These are phyloP conservation scores for Barnettozyma vustinii DNA, from an alignment of 805 yeast genomes.

Conservation along the genomic window DNA sequence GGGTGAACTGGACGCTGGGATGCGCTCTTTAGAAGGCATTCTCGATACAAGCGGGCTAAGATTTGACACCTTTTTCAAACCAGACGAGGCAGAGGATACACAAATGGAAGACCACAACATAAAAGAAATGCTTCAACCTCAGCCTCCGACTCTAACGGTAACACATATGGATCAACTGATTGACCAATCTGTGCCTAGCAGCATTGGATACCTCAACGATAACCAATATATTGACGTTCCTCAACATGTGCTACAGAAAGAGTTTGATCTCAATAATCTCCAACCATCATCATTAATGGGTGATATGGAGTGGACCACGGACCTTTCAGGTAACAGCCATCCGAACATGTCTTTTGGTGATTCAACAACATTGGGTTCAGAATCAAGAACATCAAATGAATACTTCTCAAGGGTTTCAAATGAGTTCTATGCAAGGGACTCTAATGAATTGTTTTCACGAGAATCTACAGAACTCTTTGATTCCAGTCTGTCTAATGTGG, in stretches of 20 bases:
- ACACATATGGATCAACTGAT: background rate
- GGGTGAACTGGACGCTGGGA: background rate
- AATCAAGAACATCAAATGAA: slow-evolving; percentile 28
- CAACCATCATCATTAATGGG: background rate
- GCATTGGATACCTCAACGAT: slow-evolving; percentile 1
- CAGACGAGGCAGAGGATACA: background rate
- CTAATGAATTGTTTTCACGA: slow-evolving; percentile 7
- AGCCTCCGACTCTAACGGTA: background rate
- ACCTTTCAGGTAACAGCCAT: slow-evolving; percentile 5
- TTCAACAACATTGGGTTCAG: slow-evolving; percentile 20
- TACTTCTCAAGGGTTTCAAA: slow-evolving; percentile 30
- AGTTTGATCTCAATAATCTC: background rate
- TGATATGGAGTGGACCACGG: slow-evolving; percentile 12
- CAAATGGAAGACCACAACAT: background rate
- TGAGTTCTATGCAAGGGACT: slow-evolving; percentile 40
- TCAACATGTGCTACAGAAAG: background rate
- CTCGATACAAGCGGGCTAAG: background rate
- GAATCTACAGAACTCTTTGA: slow-evolving; percentile 13
- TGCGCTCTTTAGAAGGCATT: background rate
- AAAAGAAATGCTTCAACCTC: background rate
- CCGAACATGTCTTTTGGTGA: slow-evolving; percentile 15
- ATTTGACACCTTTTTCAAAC: background rate
- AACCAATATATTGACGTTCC: slow-evolving; percentile 8
- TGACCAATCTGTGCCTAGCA: background rate
- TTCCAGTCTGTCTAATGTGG: slow-evolving; percentile 3